Evolutionary conservation across 139 green algal species (phyloP), one percentile per base, ranked within the genome.

Genomic region (Zygnema circumcarinatum): DNA sequence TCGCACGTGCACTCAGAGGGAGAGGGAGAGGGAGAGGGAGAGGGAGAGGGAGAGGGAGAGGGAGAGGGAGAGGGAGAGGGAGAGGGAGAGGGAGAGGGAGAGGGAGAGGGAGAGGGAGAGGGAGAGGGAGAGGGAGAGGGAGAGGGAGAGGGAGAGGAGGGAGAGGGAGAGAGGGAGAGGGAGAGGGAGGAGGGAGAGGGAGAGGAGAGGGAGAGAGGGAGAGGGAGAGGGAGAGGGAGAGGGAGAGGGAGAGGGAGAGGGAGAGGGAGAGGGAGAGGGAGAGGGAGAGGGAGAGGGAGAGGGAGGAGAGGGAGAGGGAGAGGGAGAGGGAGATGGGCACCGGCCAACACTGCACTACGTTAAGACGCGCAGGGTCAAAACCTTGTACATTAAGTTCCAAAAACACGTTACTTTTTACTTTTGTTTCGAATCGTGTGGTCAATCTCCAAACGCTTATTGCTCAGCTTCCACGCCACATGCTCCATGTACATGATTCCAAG

Each of bases 41-140:
- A 36, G 11, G 69, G 69, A 78, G 69, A 40, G 33, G 75, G 38
- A 35, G 75, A 42, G 75, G 75, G 53, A 39, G 75, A 83, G 20
- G 2, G 53, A 3, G 53, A 35, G 20, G 33, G 38, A 16, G 32
- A 72, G 75, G 75, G 38, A 20, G 25, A 83, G 25, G 16, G 69
- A 78, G 36, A 78, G 16, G 7, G 3, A 7, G 7, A 41, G 7
- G 16, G 16, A 39, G 11, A 40, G 33, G 16, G 36, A 39, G 69
- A 83, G 33, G 75, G 38, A 35, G 75, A 42, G 75, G 75, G 53
- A 39, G 75, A 83, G 20, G 2, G 53, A 3, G 53, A 35, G 20
- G 33, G 38, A 16, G 32, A 72, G 75, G 75, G 38, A 20, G 25
- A 83, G 25, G 16, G 69, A 78, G 36, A 78, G 16, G 7, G 3